phyloP scores from a whole-genome alignment of 768 basidiomycete species.

The Pholiota molesta region DNA sequence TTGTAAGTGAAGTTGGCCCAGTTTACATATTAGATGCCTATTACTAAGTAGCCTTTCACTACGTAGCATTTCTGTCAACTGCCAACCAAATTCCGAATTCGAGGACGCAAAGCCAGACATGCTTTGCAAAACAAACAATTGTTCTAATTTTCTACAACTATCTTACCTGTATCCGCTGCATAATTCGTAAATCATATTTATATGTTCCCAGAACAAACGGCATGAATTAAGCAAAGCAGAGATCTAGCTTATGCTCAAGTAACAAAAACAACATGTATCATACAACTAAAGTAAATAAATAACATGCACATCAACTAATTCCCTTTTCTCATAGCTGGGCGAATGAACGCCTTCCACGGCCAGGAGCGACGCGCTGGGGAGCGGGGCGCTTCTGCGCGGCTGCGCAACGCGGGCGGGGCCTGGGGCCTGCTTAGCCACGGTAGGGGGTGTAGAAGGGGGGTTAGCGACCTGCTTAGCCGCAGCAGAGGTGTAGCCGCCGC shows the following conservation, averaged over 20 bases:
- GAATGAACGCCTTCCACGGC: slow-evolving; percentile 4
- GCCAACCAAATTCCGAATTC: too few relatives aligned
- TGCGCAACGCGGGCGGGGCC: slow-evolving; percentile 7
- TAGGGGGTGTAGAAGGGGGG: too few relatives aligned
- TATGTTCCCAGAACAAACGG: slow-evolving; percentile 16
- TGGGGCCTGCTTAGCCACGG: background rate
- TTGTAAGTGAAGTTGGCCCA: too few relatives aligned
- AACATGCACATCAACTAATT: background rate
- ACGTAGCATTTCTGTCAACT: too few relatives aligned
- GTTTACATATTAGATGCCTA: too few relatives aligned
- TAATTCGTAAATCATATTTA: background rate
- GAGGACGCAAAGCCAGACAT: too few relatives aligned
- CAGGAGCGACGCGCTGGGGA: background rate
- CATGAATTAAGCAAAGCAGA: slow-evolving; percentile 24
- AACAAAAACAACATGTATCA: slow-evolving; percentile 2
- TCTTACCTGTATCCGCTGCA: background rate
- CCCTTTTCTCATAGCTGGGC: slow-evolving; percentile 8
- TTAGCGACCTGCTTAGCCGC: background rate
- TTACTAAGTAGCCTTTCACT: too few relatives aligned
- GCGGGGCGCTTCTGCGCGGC: background rate
- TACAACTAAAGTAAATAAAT: slow-evolving; percentile 9
- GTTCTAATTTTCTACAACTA: too few relatives aligned
- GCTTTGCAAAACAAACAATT: too few relatives aligned
- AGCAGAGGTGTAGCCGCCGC: too few relatives aligned
- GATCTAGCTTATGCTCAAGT: slow-evolving; percentile 11